Conservation (phyloP, 306 rosid species). For the Ammopiptanthus mongolicus region DNA sequence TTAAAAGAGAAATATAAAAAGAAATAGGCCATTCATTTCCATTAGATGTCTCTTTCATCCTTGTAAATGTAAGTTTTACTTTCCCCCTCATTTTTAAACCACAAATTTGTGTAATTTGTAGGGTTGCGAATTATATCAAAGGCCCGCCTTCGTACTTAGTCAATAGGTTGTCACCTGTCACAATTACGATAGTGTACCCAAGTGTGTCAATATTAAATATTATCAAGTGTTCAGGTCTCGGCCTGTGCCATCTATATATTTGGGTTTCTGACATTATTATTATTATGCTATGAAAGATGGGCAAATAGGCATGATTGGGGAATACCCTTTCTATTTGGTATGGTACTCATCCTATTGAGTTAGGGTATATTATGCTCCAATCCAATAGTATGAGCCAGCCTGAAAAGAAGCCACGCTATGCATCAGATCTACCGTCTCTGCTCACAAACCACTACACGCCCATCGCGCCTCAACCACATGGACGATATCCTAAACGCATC, state of each 20-base stretch:
- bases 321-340: neutral
- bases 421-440: too few relatives aligned
- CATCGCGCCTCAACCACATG: too few relatives aligned
- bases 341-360: too few relatives aligned
- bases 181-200: conserved; percentile 17
- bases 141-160: too few relatives aligned
- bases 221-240: neutral
- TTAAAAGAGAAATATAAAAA: neutral
- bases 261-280: neutral
- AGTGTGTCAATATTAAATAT: neutral
- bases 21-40: conserved; percentile 18
- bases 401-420: too few relatives aligned
- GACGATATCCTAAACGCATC: too few relatives aligned
- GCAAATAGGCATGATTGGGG: neutral
- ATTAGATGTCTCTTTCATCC: conserved; percentile 1
- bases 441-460: too few relatives aligned
- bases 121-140: conserved; percentile 25
- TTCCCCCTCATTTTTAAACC: neutral
- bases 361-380: too few relatives aligned
- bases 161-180: conserved; percentile 5
- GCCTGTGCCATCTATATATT: neutral
- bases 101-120: conserved; percentile 19
- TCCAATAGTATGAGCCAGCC: too few relatives aligned
- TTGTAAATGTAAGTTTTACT: conserved; percentile 30
- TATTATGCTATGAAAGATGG: neutral